These are phyloP conservation scores for Ceratocystis lukuohia DNA, from an alignment of 2,329 filamentous ascomycete species.

Conservation along the genomic window DNA sequence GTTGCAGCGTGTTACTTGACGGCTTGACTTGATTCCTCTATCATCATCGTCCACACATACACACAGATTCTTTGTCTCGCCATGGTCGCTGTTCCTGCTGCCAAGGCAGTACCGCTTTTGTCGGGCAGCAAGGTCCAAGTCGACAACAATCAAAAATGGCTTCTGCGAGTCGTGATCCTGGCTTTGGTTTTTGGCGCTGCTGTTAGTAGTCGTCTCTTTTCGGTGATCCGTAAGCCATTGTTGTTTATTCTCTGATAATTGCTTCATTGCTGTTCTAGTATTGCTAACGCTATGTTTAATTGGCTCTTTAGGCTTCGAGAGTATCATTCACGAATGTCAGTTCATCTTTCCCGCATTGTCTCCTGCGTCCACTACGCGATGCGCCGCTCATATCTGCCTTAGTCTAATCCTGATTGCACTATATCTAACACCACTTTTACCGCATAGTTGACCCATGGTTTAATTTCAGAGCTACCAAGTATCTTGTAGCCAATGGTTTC, in stretches of 20 bases:
- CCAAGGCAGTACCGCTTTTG: slow-evolving; percentile 16
- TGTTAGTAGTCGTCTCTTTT: slow-evolving; percentile 88
- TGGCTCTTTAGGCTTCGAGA: slow-evolving; percentile 64
- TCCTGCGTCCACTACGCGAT: neutral
- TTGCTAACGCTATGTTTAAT: slow-evolving; percentile 25
- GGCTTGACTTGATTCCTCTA: neutral
- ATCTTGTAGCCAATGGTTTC: slow-evolving; percentile 91
- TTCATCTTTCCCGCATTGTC: slow-evolving; percentile 24
- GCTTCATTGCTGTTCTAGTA: neutral
- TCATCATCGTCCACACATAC: neutral
- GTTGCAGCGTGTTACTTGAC: neutral
- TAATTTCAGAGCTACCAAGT: slow-evolving; percentile 97
- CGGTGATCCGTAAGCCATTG: slow-evolving; percentile 71
- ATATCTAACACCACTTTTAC: slow-evolving; percentile 2
- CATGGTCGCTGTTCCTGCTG: slow-evolving; percentile 11
- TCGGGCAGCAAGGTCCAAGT: slow-evolving; percentile 26
- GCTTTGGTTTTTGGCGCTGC: slow-evolving; percentile 81
- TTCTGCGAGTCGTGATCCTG: slow-evolving; percentile 83
- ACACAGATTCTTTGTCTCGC: neutral
- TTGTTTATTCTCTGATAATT: slow-evolving; percentile 15
- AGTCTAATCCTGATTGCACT: slow-evolving; percentile 20
- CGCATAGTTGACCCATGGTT: slow-evolving; percentile 93
- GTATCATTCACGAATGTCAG: slow-evolving; percentile 98
- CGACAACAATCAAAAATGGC: slow-evolving; percentile 22
- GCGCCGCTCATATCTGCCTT: slow-evolving; percentile 20